Evolutionary conservation across 768 basidiomycete species (phyloP), one percentile per base, ranked within the genome.

Genomic region (Russula compacta): DNA sequence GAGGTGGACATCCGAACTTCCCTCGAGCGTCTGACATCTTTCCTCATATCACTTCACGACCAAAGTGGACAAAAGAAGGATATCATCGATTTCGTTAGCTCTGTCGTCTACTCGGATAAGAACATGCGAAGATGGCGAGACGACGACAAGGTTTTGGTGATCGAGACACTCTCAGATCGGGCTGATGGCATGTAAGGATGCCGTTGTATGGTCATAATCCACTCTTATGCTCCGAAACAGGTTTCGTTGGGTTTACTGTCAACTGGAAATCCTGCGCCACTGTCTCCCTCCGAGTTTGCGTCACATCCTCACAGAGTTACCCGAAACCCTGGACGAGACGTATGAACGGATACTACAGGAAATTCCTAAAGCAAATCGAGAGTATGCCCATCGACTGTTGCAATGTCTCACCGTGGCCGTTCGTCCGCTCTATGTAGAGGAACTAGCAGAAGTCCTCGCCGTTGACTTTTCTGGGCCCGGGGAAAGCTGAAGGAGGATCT

Each of bases 221-320:
- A 24, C 33, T 4, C 44, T 59, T n/a, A 39, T 39, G 4, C 4
- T 53, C 44, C 4, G 1, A 15, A 0, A 19, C 42, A 58, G 58
- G 58, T 58, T 51, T 44, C 58, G 50, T 19, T 58, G 49, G 49
- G 50, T 58, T 7, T 44, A 9, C 24, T 58, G 58, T 39, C 58
- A 58, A 35, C 35, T 58, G 14, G 42, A 58, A 17, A 19, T 35
- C 0, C 50, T 58, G 2, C 33, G 58, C 3, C 42, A 11, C 7
- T 58, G 58, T 14, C 19, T 58, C 12, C 49, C 50, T 0, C 8
- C 48, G 1, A 50, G 39, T 12, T 10, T 57, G 11, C 46, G 38
- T 36, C 24, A 10, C 1, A 2, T 19, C 11, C 56, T 57, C 10
- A 11, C 38, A 2, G 56, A 49, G 49, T 57, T 57, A 6, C 47